These are phyloP conservation scores for Leccinum boreale DNA, from an alignment of 768 basidiomycete genomes.

Conservation along the genomic window DNA sequence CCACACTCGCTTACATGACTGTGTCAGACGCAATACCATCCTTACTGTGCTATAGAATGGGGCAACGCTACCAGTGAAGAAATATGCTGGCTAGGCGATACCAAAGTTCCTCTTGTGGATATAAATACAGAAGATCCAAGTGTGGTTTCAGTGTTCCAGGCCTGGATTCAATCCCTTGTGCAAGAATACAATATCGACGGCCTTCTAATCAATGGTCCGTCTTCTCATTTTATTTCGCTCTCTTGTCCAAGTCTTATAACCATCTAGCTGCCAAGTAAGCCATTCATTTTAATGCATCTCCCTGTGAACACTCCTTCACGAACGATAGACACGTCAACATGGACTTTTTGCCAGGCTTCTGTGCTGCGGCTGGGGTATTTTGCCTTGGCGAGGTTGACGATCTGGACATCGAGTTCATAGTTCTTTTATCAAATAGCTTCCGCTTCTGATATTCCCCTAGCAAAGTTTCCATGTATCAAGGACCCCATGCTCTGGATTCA, in stretches of 20 bases:
- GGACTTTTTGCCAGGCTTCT: conserved; percentile 76
- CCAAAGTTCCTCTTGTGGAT: conserved; percentile 70
- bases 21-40: conserved; percentile 63
- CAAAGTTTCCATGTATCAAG: conserved; percentile 18
- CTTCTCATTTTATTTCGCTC: neutral
- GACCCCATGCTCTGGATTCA: conserved; percentile 54
- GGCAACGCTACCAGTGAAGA: conserved; percentile 67
- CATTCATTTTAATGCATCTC: neutral
- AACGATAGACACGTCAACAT: conserved; percentile 58
- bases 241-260: neutral
- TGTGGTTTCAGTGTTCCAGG: conserved; percentile 59
- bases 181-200: conserved; percentile 75
- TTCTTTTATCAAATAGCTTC: neutral
- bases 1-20: conserved; percentile 3
- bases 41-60: conserved; percentile 74
- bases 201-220: conserved; percentile 74
- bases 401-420: conserved; percentile 43
- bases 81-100: conserved; percentile 82
- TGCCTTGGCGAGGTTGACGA: conserved; percentile 59
- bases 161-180: conserved; percentile 70
- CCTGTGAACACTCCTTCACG: neutral
- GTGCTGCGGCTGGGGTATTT: conserved; percentile 73
- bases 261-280: conserved; percentile 44
- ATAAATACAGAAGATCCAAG: conserved; percentile 68
- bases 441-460: conserved; percentile 34